These are phyloP conservation scores for Fermentozyma sake DNA, from an alignment of 1,139 yeast species.

Conservation along the genomic window DNA sequence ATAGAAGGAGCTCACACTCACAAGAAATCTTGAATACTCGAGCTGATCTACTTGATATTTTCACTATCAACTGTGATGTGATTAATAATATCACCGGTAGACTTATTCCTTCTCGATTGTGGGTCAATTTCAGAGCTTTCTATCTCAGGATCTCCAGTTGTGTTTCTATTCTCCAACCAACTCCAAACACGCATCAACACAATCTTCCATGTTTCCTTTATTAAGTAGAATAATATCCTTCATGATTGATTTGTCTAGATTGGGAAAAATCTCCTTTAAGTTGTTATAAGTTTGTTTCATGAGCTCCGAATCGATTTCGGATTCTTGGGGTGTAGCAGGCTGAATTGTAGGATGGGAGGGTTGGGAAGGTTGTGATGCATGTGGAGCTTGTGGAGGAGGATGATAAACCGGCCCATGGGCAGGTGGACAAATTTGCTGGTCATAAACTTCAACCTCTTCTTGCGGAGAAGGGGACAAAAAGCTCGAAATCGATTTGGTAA, in stretches of 20 bases:
- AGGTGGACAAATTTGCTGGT: conserved; percentile 3
- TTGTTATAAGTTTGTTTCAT: conserved; percentile 33
- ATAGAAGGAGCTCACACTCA: too few relatives aligned
- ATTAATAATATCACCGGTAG: conserved; percentile 29
- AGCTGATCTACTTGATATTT: conserved; percentile 15
- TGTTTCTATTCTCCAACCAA: conserved; percentile 24
- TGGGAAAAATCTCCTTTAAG: conserved; percentile 71
- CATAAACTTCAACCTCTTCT: conserved; percentile 8
- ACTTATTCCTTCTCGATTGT: conserved; percentile 19
- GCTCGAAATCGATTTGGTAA: conserved; percentile 45
- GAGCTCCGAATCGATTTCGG: conserved; percentile 1
- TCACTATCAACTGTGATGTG: conserved; percentile 21
- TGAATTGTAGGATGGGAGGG: conserved; percentile 5
- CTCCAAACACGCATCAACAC: conserved; percentile 62
- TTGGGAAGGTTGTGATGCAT: conserved; percentile 5
- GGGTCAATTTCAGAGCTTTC: conserved; percentile 26
- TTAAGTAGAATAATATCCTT: conserved; percentile 68
- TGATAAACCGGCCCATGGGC: not conserved
- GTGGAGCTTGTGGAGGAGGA: conserved; percentile 8
- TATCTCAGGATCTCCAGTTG: too few relatives aligned
- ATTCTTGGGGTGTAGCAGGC: conserved; percentile 2
- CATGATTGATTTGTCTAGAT: conserved; percentile 61
- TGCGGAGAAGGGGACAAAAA: conserved; percentile 44
- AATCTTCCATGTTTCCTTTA: conserved; percentile 65
- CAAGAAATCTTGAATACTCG: conserved; percentile 15